Conservation (phyloP, 257 asterid species). For the Nyctanthes arbortristis region DNA sequence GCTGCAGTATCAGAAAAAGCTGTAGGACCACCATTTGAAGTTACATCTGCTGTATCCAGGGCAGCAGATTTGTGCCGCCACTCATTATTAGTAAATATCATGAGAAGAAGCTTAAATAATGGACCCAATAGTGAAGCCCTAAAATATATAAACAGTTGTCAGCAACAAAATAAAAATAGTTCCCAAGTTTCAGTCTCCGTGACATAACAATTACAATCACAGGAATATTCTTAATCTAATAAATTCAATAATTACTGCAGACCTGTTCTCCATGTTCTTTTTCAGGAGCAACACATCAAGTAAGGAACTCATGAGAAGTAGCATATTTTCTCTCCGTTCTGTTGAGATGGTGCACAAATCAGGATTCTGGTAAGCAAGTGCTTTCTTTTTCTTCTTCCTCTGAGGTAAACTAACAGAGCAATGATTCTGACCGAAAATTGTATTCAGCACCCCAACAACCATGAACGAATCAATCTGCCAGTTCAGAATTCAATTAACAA, state of each 20-base stretch:
- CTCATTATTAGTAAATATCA: conserved; percentile 42
- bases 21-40: conserved; percentile 41
- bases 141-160: conserved; percentile 24
- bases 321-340: conserved; percentile 38
- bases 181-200: conserved; percentile 5
- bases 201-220: conserved; percentile 15
- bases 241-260: conserved; percentile 15
- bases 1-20: conserved; percentile 37
- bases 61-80: conserved; percentile 40
- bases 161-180: conserved; percentile 21
- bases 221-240: neutral
- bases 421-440: conserved; percentile 41
- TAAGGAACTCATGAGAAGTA: conserved; percentile 55
- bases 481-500: conserved; percentile 13
- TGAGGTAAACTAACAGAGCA: conserved; percentile 33
- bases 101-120: conserved; percentile 67
- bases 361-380: conserved; percentile 31
- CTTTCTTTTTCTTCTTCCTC: conserved; percentile 66
- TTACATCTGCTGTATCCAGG: conserved; percentile 31
- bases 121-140: conserved; percentile 76
- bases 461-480: conserved; percentile 65
- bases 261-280: conserved; percentile 76
- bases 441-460: conserved; percentile 54
- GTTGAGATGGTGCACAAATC: conserved; percentile 29
- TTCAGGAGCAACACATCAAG: conserved; percentile 81